Percentiles rank a stretch among this genome's conserved stretches.
Conservation (phyloP, 768 basidiomycete genomes). For the Calocera viscosa region DNA sequence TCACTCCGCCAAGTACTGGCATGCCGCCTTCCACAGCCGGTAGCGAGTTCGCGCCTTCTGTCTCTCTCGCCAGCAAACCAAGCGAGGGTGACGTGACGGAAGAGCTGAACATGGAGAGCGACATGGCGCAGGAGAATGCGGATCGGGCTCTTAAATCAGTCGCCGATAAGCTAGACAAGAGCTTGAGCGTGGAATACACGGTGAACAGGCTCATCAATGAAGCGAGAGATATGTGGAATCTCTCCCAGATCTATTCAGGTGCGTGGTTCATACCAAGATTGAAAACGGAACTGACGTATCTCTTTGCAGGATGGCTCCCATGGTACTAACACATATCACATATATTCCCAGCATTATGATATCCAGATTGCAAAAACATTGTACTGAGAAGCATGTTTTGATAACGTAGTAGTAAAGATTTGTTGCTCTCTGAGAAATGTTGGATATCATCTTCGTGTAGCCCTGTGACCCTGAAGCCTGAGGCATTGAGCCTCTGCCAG, state of each 20-base stretch:
- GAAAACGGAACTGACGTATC: neutral
- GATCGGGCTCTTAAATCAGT: conserved; percentile 78
- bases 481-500: no score
- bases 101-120: conserved; percentile 47
- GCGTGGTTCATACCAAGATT: conserved; percentile 19
- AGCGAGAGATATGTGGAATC: conserved; percentile 63
- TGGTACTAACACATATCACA: neutral
- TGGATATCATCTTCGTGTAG: no score
- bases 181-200: conserved; percentile 80
- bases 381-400: neutral
- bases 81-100: conserved; percentile 3
- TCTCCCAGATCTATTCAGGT: conserved; percentile 72
- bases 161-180: conserved; percentile 66
- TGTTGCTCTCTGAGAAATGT: no score
- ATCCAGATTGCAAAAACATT: neutral
- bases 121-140: conserved; percentile 69
- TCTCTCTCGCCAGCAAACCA: neutral
- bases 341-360: neutral
- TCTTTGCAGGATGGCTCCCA: conserved; percentile 1
- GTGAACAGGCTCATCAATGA: conserved; percentile 87
- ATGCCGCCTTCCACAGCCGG: neutral
- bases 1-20: neutral
- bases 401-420: neutral
- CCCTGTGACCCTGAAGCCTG: no score
- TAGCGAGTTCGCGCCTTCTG: neutral